phyloP scores from a whole-genome alignment of 805 yeast genomes.

The Schwanniomyces yamadae region DNA sequence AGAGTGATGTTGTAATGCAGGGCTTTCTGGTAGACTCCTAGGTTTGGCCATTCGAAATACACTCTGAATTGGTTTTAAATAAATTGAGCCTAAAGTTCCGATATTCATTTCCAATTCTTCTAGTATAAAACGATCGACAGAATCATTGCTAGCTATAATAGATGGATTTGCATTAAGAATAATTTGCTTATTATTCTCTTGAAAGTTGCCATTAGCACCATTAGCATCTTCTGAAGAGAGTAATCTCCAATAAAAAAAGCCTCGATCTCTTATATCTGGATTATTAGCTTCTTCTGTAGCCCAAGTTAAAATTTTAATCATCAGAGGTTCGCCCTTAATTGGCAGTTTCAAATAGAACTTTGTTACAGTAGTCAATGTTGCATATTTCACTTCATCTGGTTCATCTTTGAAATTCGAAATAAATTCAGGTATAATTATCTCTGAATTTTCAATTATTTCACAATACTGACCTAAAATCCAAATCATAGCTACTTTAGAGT shows the following conservation, averaged over 20 bases:
- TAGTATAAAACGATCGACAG: slow-evolving; percentile 63
- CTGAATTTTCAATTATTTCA: slow-evolving; percentile 40
- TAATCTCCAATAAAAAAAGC: slow-evolving; percentile 81
- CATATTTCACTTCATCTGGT: slow-evolving; percentile 68
- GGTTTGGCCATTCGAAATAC: slow-evolving; percentile 68
- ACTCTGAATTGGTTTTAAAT: slow-evolving; percentile 77
- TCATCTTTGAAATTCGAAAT: slow-evolving; percentile 56
- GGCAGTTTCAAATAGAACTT: slow-evolving; percentile 65
- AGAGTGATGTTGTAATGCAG: slow-evolving; percentile 33
- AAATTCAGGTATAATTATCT: slow-evolving; percentile 40
- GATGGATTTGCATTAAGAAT: slow-evolving; percentile 61
- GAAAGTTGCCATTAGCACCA: slow-evolving; percentile 40
- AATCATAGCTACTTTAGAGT: slow-evolving; percentile 71
- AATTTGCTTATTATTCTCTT: slow-evolving; percentile 42
- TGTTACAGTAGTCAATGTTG: slow-evolving; percentile 70
- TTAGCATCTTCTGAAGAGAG: slow-evolving; percentile 47
- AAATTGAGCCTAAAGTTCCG: slow-evolving; percentile 81
- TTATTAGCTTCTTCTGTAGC: slow-evolving; percentile 75
- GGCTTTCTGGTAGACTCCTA: slow-evolving; percentile 48
- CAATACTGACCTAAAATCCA: slow-evolving; percentile 85
- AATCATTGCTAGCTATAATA: slow-evolving; percentile 65
- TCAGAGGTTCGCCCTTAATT: slow-evolving; percentile 50
- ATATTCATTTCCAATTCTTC: slow-evolving; percentile 82
- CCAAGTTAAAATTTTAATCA: slow-evolving; percentile 57
- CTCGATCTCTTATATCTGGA: slow-evolving; percentile 87